Conservation (phyloP, 2,329 filamentous ascomycete species). For the Fusarium dlaminii region DNA sequence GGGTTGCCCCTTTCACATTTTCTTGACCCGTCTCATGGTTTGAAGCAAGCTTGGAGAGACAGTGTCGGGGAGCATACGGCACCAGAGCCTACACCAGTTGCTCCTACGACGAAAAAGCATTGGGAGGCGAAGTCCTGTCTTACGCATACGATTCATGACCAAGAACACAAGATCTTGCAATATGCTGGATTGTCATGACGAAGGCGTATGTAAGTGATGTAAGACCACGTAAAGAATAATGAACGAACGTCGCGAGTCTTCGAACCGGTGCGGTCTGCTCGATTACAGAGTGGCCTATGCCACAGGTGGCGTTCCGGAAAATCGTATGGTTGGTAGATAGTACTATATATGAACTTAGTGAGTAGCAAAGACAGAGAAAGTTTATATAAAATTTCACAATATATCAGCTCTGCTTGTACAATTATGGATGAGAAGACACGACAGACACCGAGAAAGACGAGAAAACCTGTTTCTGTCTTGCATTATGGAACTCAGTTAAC, state of each 20-base stretch:
- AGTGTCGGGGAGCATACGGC: neutral
- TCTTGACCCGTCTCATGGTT: neutral
- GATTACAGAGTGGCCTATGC: no score
- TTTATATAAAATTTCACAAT: neutral
- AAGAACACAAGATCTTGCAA: neutral
- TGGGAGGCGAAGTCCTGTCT: neutral
- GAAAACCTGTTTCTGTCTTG: neutral
- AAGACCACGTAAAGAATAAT: neutral
- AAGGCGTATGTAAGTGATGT: neutral
- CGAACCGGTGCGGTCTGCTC: no score
- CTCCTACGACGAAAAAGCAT: neutral
- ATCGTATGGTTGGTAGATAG: neutral
- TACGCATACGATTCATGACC: neutral
- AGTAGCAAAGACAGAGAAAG: neutral
- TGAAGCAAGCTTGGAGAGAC: neutral
- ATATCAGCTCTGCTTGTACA: neutral
- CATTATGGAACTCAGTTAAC: no score
- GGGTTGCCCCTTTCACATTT: neutral
- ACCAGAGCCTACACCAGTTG: neutral
- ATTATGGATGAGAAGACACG: neutral
- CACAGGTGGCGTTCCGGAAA: neutral
- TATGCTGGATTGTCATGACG: neutral
- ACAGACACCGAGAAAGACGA: neutral
- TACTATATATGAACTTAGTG: neutral
- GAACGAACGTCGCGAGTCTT: neutral